Evolutionary conservation across 208 protist genomes (phyloP), one percentile per base, ranked within the genome.

Genomic region (Acanthamoeba royreba): DNA sequence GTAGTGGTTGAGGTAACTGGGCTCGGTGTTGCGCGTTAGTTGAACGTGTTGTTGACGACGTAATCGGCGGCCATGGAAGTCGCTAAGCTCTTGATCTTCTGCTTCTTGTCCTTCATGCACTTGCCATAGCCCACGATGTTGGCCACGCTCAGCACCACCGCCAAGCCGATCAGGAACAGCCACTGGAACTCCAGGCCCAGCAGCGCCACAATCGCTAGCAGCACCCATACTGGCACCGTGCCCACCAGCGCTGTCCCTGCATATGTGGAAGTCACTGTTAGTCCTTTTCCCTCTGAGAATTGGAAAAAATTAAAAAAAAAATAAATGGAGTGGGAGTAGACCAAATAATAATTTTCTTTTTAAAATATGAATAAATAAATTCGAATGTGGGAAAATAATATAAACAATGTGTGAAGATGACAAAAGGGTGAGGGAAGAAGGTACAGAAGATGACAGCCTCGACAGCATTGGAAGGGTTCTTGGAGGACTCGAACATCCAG

Each of bases 401-500:
- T n/a, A n/a, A n/a, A n/a, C n/a, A n/a, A n/a, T n/a, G n/a, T n/a
- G n/a, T n/a, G n/a, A n/a, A n/a, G n/a, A n/a, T n/a, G n/a, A n/a
- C n/a, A n/a, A n/a, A n/a, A n/a, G n/a, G n/a, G n/a, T n/a, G n/a
- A n/a, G n/a, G n/a, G n/a, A n/a, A n/a, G 79, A 35, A 25, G 43
- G 47, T 90, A 90, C 83, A 92, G 43, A 92, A 92, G 47, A 92
- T 92, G 15, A 92, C 87, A 40, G 58, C 55, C 61, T 92, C 87
- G 17, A 92, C 38, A 33, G 53, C 43, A 28, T 92, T 72, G 13
- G 42, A 19, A 61, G 79, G 52, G 40, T 94, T 89, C 55, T 95
- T 77, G n/a, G 94, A 94, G 87, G 97, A 98, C 95, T 99, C 98
- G 92, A 99, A 99, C 4, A 98, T 91, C 98, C 98, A 99, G 58